phyloP scores from a whole-genome alignment of 2,329 filamentous ascomycete species.

The Chaetomiaceae sp. region DNA sequence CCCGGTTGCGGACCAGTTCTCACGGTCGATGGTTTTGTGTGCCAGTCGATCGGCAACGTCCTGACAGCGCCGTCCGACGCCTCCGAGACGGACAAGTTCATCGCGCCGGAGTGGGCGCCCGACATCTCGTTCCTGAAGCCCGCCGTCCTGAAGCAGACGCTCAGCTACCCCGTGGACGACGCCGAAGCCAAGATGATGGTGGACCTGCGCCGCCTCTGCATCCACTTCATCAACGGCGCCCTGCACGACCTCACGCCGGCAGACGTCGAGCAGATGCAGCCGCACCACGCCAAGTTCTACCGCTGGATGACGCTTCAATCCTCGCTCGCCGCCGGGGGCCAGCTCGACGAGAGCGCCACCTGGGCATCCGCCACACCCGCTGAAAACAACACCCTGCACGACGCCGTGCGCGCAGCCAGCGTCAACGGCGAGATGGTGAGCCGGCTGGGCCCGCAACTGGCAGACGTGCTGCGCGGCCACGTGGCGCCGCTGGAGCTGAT shows the following conservation, averaged over 20 bases:
- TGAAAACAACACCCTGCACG: constrained; percentile 9
- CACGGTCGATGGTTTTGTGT: constrained; percentile 17
- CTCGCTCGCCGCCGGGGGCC: constrained; percentile 16
- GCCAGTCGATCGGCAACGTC: constrained; percentile 20
- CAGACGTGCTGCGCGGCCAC: constrained; percentile 28
- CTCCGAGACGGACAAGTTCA: constrained; percentile 18
- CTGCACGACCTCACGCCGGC: constrained; percentile 11
- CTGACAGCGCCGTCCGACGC: not conserved
- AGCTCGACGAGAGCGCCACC: constrained; percentile 16
- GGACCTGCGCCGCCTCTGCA: constrained; percentile 20
- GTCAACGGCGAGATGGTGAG: constrained; percentile 5
- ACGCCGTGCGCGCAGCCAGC: constrained; percentile 7
- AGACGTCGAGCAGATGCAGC: constrained; percentile 17
- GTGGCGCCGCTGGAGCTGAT: constrained; percentile 31
- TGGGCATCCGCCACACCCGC: constrained; percentile 8
- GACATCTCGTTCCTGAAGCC: constrained; percentile 18
- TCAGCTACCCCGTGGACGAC: constrained; percentile 17
- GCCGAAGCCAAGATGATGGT: constrained; percentile 15
- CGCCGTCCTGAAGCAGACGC: constrained; percentile 13
- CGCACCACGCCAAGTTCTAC: constrained; percentile 23
- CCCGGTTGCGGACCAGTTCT: constrained; percentile 12
- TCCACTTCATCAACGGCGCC: constrained; percentile 19
- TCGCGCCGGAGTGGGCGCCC: constrained; percentile 17
- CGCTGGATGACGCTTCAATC: constrained; percentile 21
- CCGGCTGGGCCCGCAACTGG: constrained; percentile 27